Conservation (phyloP, 2,329 filamentous ascomycete genomes). For the Metarhizium sp. region DNA sequence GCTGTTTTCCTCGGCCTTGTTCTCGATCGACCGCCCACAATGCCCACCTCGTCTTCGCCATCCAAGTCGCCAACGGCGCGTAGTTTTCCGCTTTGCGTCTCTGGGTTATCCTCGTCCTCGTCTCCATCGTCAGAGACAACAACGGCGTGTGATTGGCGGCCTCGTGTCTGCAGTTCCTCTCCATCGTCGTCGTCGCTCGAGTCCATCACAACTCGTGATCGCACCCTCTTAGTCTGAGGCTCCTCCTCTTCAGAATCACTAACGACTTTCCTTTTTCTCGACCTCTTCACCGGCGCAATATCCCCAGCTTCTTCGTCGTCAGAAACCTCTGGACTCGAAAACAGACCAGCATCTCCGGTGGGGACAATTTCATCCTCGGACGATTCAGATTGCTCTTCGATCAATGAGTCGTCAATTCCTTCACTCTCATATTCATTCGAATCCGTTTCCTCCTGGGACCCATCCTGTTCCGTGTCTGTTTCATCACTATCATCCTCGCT, state of each 20-base stretch:
- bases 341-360: not conserved
- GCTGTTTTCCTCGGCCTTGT: not conserved
- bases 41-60: not conserved
- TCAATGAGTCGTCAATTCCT: conserved; percentile 26
- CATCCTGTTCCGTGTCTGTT: not conserved
- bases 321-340: conserved; percentile 2
- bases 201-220: conserved; percentile 14
- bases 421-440: conserved; percentile 28
- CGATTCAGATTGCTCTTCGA: conserved; percentile 15
- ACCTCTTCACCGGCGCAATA: conserved; percentile 6
- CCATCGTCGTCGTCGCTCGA: not conserved
- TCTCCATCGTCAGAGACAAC: not conserved
- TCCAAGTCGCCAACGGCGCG: not conserved
- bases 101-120: not conserved
- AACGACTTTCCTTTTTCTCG: conserved; percentile 19
- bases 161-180: not conserved
- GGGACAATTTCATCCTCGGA: conserved; percentile 10
- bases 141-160: not conserved
- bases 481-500: conserved; percentile 10
- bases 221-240: conserved; percentile 15
- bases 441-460: conserved; percentile 1
- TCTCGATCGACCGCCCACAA: not conserved
- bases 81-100: not conserved
- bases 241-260: conserved; percentile 18
- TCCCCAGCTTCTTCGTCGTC: conserved; percentile 3